Conservation (phyloP, 2,329 filamentous ascomycete species). For the Neopestalotiopsis clavispora region DNA sequence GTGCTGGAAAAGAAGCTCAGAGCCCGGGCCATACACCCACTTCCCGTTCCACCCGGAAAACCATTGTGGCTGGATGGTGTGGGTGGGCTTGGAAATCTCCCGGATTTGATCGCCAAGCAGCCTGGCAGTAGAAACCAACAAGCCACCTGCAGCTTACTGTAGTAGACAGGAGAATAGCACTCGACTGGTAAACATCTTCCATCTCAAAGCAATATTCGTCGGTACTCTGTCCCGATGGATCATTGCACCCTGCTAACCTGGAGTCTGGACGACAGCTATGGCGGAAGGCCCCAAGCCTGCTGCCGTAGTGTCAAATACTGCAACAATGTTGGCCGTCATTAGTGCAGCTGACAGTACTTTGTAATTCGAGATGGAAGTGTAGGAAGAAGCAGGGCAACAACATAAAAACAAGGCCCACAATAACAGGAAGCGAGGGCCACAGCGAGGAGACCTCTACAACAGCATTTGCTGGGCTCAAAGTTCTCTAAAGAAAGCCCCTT, state of each 20-base stretch:
- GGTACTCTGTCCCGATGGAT: not conserved
- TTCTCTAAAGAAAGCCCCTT: too few relatives aligned
- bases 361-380: too few relatives aligned
- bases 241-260: not conserved
- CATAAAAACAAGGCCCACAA: too few relatives aligned
- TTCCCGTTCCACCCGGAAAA: not conserved
- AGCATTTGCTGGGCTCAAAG: too few relatives aligned
- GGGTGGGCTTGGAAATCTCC: not conserved
- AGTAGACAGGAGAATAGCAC: too few relatives aligned
- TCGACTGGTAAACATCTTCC: not conserved
- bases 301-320: not conserved
- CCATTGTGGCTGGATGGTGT: not conserved
- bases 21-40: not conserved
- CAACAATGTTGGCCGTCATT: not conserved
- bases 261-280: not conserved
- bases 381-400: too few relatives aligned
- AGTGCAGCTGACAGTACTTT: too few relatives aligned
- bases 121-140: too few relatives aligned
- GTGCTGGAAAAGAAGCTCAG: not conserved
- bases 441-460: too few relatives aligned
- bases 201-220: not conserved
- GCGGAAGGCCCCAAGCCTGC: not conserved
- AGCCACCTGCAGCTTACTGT: too few relatives aligned
- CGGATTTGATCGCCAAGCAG: not conserved
- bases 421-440: too few relatives aligned